A percentile compares a stretch with the other conserved stretches of the same genome.
phyloP scores from a whole-genome alignment of 2,329 filamentous ascomycete genomes.

The Ceratocystis alfenasii region DNA sequence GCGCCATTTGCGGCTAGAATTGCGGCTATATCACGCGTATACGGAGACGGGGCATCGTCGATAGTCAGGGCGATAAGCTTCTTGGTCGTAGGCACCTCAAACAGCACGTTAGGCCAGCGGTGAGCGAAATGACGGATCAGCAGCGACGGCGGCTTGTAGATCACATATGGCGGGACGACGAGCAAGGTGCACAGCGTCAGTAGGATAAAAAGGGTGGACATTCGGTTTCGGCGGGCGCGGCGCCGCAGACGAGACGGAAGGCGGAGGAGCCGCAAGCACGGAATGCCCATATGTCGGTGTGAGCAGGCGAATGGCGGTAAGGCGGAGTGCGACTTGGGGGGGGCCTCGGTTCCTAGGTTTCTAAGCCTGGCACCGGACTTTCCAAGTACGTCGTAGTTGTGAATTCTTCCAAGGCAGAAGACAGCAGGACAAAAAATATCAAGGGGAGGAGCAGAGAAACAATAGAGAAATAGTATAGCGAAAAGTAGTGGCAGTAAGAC shows the following conservation, averaged over 20 bases:
- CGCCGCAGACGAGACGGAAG: slow-evolving; percentile 46
- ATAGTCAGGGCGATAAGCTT: slow-evolving; percentile 73
- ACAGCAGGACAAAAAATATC: neutral
- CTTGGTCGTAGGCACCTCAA: slow-evolving; percentile 47
- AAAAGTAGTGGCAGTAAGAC: neutral
- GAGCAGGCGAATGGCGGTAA: neutral
- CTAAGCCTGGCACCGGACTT: neutral
- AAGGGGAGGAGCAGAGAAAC: neutral
- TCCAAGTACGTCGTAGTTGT: neutral
- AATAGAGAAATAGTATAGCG: neutral
- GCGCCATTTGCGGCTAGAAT: slow-evolving; percentile 55
- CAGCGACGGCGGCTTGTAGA: slow-evolving; percentile 69
- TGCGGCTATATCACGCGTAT: slow-evolving; percentile 58
- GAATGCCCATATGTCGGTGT: slow-evolving; percentile 24
- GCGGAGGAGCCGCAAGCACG: slow-evolving; percentile 39
- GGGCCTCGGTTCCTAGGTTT: neutral
- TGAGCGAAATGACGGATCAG: slow-evolving; percentile 59
- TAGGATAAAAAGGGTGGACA: slow-evolving; percentile 41
- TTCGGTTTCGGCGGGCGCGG: slow-evolving; percentile 45
- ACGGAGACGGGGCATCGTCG: slow-evolving; percentile 68
- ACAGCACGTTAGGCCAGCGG: slow-evolving; percentile 69
- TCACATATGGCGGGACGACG: slow-evolving; percentile 45
- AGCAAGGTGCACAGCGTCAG: slow-evolving; percentile 30
- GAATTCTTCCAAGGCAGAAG: neutral
- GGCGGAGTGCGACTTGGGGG: neutral